A percentile compares a stretch with the other conserved stretches of the same genome.
These are phyloP conservation scores for Lactarius quietus DNA, from an alignment of 768 basidiomycete species.

Conservation along the genomic window DNA sequence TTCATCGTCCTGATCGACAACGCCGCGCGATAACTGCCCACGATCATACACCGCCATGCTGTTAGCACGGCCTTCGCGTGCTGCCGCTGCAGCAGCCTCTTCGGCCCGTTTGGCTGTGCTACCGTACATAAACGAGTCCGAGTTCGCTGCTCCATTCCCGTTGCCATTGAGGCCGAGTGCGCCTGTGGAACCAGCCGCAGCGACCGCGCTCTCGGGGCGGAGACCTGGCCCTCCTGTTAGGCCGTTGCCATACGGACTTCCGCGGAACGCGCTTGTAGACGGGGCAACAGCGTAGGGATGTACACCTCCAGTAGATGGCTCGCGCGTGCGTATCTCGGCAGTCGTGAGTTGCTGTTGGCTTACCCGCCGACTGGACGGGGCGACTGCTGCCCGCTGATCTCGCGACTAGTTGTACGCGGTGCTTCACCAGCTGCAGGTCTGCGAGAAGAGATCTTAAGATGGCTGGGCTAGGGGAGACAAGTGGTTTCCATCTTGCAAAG, in stretches of 20 bases:
- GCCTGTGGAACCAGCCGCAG: slow-evolving; percentile 37
- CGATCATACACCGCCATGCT: slow-evolving; percentile 65
- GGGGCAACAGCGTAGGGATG: slow-evolving; percentile 75
- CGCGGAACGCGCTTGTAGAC: slow-evolving; percentile 53
- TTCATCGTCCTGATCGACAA: slow-evolving; percentile 62
- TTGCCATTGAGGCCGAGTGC: slow-evolving; percentile 16
- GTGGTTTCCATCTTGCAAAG: slow-evolving; percentile 52
- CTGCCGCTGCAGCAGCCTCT: slow-evolving; percentile 39
- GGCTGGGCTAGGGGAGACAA: slow-evolving; percentile 65
- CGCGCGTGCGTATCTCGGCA: slow-evolving; percentile 35
- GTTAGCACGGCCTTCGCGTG: slow-evolving; percentile 38
- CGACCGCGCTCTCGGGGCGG: slow-evolving; percentile 32
- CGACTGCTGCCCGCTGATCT: slow-evolving; percentile 62
- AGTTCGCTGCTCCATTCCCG: slow-evolving; percentile 38
- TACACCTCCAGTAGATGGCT: slow-evolving; percentile 38
- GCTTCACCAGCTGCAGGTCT: slow-evolving; percentile 44
- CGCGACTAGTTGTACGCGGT: slow-evolving; percentile 48
- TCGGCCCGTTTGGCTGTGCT: slow-evolving; percentile 51
- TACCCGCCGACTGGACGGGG: slow-evolving; percentile 60
- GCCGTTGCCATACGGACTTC: slow-evolving; percentile 52
- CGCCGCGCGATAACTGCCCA: slow-evolving; percentile 56
- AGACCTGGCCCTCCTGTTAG: slow-evolving; percentile 30
- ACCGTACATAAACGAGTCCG: slow-evolving; percentile 69
- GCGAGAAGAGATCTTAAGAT: slow-evolving; percentile 56
- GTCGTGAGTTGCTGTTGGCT: slow-evolving; percentile 52